Conservation (phyloP, 2,329 filamentous ascomycete species). For the Fusarium temperatum region DNA sequence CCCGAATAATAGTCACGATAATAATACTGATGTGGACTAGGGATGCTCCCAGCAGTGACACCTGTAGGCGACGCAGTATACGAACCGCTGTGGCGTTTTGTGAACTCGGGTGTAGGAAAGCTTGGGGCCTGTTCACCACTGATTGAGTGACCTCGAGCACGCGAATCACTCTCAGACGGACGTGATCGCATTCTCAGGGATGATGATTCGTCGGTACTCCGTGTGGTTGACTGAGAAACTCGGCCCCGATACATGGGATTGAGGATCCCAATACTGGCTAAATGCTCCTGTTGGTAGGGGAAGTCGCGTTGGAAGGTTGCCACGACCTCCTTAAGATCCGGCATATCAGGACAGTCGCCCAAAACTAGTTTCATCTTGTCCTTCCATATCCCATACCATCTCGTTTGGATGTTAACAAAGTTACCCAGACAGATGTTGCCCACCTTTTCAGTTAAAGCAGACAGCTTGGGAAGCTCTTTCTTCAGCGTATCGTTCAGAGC, state of each 20-base stretch:
- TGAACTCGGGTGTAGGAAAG: constrained; percentile 72
- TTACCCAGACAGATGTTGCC: constrained; percentile 85
- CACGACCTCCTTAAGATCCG: constrained; percentile 77
- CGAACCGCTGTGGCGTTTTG: constrained; percentile 71
- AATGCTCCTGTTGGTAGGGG: constrained; percentile 75
- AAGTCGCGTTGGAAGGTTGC: constrained; percentile 83
- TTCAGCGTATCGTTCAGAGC: constrained; percentile 94
- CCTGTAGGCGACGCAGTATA: constrained; percentile 68
- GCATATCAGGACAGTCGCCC: constrained; percentile 67
- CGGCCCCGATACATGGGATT: constrained; percentile 74
- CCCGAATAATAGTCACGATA: constrained; percentile 57
- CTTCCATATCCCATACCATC: constrained; percentile 85
- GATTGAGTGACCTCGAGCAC: constrained; percentile 68
- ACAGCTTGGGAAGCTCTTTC: constrained; percentile 88
- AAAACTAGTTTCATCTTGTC: constrained; percentile 83
- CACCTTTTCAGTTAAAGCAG: constrained; percentile 80
- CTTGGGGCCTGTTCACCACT: constrained; percentile 71
- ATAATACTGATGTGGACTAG: constrained; percentile 64
- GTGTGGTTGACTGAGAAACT: constrained; percentile 67
- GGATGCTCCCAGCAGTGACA: constrained; percentile 43
- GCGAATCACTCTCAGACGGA: constrained; percentile 58
- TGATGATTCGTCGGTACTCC: constrained; percentile 60
- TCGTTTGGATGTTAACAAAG: constrained; percentile 83
- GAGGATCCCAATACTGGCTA: constrained; percentile 77
- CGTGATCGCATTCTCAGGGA: constrained; percentile 59